Percentiles rank a stretch among this genome's conserved stretches.
Evolutionary conservation across 2,329 filamentous ascomycete genomes (phyloP).

Genomic region (Dichotomopilus funicola): DNA sequence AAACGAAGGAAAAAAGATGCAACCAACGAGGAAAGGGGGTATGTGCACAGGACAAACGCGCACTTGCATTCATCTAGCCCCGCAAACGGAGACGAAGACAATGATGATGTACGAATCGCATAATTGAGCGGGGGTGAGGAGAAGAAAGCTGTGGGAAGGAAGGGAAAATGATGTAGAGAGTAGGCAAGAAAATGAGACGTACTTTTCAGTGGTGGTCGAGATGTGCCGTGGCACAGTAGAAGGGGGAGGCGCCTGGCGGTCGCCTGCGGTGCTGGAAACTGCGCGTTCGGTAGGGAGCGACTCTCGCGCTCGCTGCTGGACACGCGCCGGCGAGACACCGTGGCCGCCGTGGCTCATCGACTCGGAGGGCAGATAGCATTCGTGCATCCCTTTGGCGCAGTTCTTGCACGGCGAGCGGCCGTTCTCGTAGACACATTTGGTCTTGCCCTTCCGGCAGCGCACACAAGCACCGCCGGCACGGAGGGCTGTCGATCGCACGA

Average conservation of each 20-base stretch:
- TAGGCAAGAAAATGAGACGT: conserved; percentile 11
- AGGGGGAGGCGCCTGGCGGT: conserved; percentile 39
- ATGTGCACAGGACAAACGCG: not conserved
- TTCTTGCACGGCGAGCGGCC: conserved; percentile 57
- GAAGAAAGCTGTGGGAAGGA: not conserved
- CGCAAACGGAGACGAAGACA: no score
- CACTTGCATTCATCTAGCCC: no score
- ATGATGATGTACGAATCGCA: no score
- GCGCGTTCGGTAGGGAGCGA: conserved; percentile 47
- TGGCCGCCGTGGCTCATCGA: conserved; percentile 51
- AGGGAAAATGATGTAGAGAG: not conserved
- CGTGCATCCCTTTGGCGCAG: conserved; percentile 58
- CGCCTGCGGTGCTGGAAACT: conserved; percentile 37
- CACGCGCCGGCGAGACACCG: conserved; percentile 50
- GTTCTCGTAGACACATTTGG: conserved; percentile 58
- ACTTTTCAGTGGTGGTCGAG: conserved; percentile 48
- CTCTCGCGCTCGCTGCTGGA: conserved; percentile 47
- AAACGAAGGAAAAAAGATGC: not conserved
- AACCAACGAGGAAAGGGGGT: not conserved
- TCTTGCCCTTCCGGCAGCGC: conserved; percentile 58
- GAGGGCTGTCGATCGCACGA: conserved; percentile 51
- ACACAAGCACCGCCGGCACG: conserved; percentile 56
- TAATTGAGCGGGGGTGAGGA: not conserved
- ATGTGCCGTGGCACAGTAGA: conserved; percentile 42
- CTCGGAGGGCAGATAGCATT: conserved; percentile 56